A percentile compares a stretch with the other conserved stretches of the same genome.
phyloP scores from a whole-genome alignment of 1,139 yeast species.

The Yamadazyma diddensiae region DNA sequence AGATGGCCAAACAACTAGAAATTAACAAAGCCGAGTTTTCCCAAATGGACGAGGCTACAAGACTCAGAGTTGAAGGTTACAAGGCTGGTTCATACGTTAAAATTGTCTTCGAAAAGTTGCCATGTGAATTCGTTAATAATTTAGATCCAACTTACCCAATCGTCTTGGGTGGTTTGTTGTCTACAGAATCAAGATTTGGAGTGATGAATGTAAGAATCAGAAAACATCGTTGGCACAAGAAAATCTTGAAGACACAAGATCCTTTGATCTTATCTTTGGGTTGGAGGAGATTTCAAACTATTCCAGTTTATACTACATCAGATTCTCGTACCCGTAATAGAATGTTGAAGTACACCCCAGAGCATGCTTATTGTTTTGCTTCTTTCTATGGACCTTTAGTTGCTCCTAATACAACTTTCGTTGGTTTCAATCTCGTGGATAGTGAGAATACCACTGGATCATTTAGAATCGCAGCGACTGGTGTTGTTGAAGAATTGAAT shows the following conservation, averaged over 20 bases:
- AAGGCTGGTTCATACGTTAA: conserved; percentile 94
- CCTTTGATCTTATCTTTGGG: conserved; percentile 92
- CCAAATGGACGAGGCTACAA: conserved; percentile 69
- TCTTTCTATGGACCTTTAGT: conserved; percentile 96
- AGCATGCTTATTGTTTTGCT: conserved; percentile 95
- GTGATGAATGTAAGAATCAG: conserved; percentile 89
- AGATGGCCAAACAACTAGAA: conserved; percentile 93
- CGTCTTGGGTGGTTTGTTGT: conserved; percentile 83
- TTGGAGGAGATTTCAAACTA: conserved; percentile 97
- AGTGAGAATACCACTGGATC: conserved; percentile 81
- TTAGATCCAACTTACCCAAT: conserved; percentile 84
- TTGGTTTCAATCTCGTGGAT: conserved; percentile 89
- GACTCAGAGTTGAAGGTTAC: conserved; percentile 85
- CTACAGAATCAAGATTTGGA: conserved; percentile 92
- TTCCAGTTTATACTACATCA: conserved; percentile 93
- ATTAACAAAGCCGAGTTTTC: conserved; percentile 81
- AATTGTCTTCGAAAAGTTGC: conserved; percentile 75
- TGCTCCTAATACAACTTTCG: conserved; percentile 96
- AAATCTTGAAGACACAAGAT: conserved; percentile 91
- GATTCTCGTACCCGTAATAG: conserved; percentile 97
- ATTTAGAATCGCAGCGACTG: conserved; percentile 97
- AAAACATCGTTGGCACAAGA: conserved; percentile 99
- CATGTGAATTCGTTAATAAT: conserved; percentile 87
- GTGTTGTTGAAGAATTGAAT: conserved; percentile 91
- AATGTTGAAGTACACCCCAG: conserved; percentile 98